Evolutionary conservation across 2,329 filamentous ascomycete genomes (phyloP).

Genomic region (Fusarium cicatricum): DNA sequence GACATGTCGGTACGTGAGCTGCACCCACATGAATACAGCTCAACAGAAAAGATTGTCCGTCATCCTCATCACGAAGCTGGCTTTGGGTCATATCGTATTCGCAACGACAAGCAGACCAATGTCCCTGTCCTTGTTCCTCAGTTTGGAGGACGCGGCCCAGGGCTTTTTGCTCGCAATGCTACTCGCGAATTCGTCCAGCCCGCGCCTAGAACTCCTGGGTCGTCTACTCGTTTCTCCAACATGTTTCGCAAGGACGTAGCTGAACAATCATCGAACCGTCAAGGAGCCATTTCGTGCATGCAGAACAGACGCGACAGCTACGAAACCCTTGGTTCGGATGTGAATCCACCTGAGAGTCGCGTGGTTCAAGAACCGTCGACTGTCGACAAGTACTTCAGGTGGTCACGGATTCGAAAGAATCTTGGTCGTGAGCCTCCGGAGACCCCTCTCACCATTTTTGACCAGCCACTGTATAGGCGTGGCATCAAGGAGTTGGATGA

Average conservation of each 20-base stretch:
- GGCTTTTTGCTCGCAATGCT: slow-evolving; percentile 35
- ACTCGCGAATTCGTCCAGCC: slow-evolving; percentile 31
- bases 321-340: slow-evolving; percentile 44
- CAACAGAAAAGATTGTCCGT: slow-evolving; percentile 41
- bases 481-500: slow-evolving; percentile 15
- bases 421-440: slow-evolving; percentile 37
- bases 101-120: slow-evolving; percentile 35
- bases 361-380: neutral
- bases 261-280: slow-evolving; percentile 4
- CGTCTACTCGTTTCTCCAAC: slow-evolving; percentile 40
- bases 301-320: slow-evolving; percentile 42
- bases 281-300: slow-evolving; percentile 34
- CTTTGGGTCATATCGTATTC: slow-evolving; percentile 29
- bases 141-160: slow-evolving; percentile 11
- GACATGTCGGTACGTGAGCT: slow-evolving; percentile 42
- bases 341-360: neutral
- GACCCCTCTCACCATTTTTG: slow-evolving; percentile 32
- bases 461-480: slow-evolving; percentile 36
- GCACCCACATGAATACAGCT: slow-evolving; percentile 32
- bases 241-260: slow-evolving; percentile 35
- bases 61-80: slow-evolving; percentile 30
- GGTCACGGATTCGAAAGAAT: slow-evolving; percentile 39
- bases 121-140: slow-evolving; percentile 35
- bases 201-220: slow-evolving; percentile 33
- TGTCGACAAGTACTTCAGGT: slow-evolving; percentile 29